Evolutionary conservation across 1,284 basidiomycete species (phyloP).

Genomic region (Mycosarcoma mackinlayi): DNA sequence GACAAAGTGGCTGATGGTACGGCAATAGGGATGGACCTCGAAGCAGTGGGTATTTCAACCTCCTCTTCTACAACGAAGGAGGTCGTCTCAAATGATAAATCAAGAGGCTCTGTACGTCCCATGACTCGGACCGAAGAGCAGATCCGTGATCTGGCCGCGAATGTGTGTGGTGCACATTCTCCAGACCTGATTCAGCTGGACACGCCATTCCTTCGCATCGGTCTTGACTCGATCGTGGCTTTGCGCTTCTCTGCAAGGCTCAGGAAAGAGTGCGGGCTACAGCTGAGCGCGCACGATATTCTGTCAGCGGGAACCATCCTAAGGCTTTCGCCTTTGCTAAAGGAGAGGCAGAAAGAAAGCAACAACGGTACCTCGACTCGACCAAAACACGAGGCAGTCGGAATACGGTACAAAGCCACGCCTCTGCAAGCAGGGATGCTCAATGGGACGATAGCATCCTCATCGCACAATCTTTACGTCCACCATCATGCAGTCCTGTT

Average conservation of each 20-base stretch:
- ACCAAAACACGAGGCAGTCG: background rate
- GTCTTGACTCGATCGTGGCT: conserved; percentile 25
- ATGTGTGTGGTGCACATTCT: conserved; percentile 2
- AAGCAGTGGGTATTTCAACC: background rate
- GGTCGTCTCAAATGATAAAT: background rate
- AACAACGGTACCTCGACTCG: background rate
- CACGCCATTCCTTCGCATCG: conserved; percentile 11
- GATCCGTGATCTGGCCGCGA: conserved; percentile 5
- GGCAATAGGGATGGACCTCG: background rate
- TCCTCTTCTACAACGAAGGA: background rate
- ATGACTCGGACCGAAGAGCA: conserved; percentile 9
- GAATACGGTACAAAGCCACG: conserved; percentile 4
- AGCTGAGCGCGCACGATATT: conserved; percentile 20
- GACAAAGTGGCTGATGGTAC: conserved; percentile 4
- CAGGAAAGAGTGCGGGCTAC: conserved; percentile 11
- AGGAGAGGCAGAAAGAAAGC: background rate
- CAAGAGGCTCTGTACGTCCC: background rate
- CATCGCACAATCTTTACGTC: conserved; percentile 9
- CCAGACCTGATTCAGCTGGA: conserved; percentile 9
- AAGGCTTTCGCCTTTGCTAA: conserved; percentile 3
- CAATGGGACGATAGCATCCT: conserved; percentile 6
- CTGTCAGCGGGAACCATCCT: conserved; percentile 7
- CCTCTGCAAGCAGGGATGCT: conserved; percentile 17
- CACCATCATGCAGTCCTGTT: conserved; percentile 22
- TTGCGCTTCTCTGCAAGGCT: conserved; percentile 19